A percentile compares a stretch with the other conserved stretches of the same genome.
Evolutionary conservation across 805 yeast species (phyloP).

Genomic region (Tetrapisispora nanseiensis): DNA sequence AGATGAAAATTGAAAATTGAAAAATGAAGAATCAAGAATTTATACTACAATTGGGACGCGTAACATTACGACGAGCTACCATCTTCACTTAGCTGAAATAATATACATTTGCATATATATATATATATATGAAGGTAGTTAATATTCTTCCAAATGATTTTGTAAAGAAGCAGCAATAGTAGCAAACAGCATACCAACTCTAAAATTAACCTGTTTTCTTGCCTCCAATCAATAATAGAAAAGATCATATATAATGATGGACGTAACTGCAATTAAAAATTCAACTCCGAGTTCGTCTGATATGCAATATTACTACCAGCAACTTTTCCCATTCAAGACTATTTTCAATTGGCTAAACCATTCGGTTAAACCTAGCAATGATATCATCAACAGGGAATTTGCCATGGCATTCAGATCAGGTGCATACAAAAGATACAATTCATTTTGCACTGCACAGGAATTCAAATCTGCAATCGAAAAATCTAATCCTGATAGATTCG

Average conservation of each 20-base stretch:
- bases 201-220: too few relatives aligned
- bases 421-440: conserved; percentile 82
- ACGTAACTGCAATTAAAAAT: neutral
- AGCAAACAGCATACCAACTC: too few relatives aligned
- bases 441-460: conserved; percentile 56
- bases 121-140: too few relatives aligned
- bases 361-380: conserved; percentile 61
- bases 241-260: neutral
- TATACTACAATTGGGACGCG: too few relatives aligned
- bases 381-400: conserved; percentile 83
- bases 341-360: conserved; percentile 88
- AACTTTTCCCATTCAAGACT: conserved; percentile 64
- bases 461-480: conserved; percentile 67
- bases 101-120: too few relatives aligned
- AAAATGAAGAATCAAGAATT: too few relatives aligned
- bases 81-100: too few relatives aligned
- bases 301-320: conserved; percentile 61
- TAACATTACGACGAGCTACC: too few relatives aligned
- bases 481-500: conserved; percentile 82
- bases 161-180: too few relatives aligned
- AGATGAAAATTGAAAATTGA: too few relatives aligned
- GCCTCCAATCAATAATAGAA: too few relatives aligned
- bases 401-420: conserved; percentile 86
- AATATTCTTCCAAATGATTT: too few relatives aligned
- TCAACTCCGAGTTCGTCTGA: conserved; percentile 37